Evolutionary conservation across 1,139 yeast genomes (phyloP), one percentile per base, ranked within the genome.

Genomic region (Geotrichum bryndzae): DNA sequence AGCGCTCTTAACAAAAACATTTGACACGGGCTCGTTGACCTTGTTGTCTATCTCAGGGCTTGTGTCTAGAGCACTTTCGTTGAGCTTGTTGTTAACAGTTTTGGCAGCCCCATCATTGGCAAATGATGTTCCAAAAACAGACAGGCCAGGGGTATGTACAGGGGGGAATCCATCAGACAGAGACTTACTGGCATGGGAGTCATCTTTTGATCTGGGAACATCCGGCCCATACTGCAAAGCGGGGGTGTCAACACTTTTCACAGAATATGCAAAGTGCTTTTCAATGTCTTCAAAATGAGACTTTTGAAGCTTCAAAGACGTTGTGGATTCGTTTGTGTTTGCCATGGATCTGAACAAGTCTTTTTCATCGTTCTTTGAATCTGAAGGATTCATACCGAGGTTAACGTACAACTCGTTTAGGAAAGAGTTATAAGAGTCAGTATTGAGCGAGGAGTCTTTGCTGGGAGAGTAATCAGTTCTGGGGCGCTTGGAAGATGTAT

Each of bases 161-260:
- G 46, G 18, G 22, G n/a, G 18, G 2, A 41, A 13, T 41, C 18
- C n/a, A 41, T 41, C 46, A 13, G 22, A 13, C 22, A 41, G 7
- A n/a, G 46, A 41, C 46, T 15, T 41, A 18, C n/a, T 2, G n/a
- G 18, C 46, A 13, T 3, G 22, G 22, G 22, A 5, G 15, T n/a
- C 18, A 15, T 15, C 15, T 11, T 41, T 22, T 6, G 46, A 6
- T 13, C 3, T 41, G 2, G 46, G 46, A 41, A n/a, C 6, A n/a
- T 3, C 46, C 15, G 46, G 3, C 3, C 13, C 7, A 25, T 60
- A 50, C 51, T 56, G 29, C n/a, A 57, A 54, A 57, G 54, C 50
- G 2, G 54, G 54, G 6, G 62, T 18, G 25, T 60, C 57, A 3
- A 60, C 62, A 2, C 60, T 53, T n/a, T 54, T 11, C 11, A 31